Base-by-base conservation (phyloP, 202 grass and related monocot genomes). In the Panicum virgatum region DNA sequence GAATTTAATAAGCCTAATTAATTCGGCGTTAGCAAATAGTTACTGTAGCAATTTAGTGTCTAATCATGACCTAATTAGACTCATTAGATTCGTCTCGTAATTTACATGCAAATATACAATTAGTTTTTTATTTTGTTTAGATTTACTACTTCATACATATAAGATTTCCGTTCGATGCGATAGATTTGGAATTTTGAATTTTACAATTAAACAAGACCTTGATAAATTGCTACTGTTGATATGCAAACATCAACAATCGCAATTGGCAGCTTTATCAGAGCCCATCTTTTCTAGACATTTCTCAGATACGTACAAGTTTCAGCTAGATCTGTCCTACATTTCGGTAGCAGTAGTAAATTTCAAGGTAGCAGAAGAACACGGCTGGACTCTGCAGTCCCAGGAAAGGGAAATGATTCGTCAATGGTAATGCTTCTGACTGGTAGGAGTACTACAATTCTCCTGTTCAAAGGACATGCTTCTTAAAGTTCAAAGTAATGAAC, bases 391-490 rank as follows among this genome's bases (percentile, higher is more conserved):
- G 77, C 32, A 29, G 63, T 19, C 34, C 48, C 15, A 13, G 22
- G 12, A 12, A 26, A 56, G 36, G 34, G 5, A 15, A 60, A 65
- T 83, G 18, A 75, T 83, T 45, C 44, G 60, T 39, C 70, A 83
- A 74, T 65, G n/a, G n/a, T n/a, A n/a, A n/a, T n/a, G 4, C 19
- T 39, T 12, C 7, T 53, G 52, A 25, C 9, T 75, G 15, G 20
- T 5, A 20, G 44, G 9, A 64, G 46, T 54, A 53, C 70, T 30
- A 43, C 70, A 30, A 29, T 42, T 52, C 63, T 15, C 56, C 1
- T 43, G 48, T 57, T 20, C 48, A 3, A 53, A 66, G 61, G 61
- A 39, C 45, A 66, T 4, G 59, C 16, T 61, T 47, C 42, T 14
- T 47, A 22, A 27, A 50, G 57, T 48, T 19, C 18, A 48, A 12